These are phyloP conservation scores for Ustilago sp. DNA, from an alignment of 1,284 basidiomycete genomes.

Conservation along the genomic window DNA sequence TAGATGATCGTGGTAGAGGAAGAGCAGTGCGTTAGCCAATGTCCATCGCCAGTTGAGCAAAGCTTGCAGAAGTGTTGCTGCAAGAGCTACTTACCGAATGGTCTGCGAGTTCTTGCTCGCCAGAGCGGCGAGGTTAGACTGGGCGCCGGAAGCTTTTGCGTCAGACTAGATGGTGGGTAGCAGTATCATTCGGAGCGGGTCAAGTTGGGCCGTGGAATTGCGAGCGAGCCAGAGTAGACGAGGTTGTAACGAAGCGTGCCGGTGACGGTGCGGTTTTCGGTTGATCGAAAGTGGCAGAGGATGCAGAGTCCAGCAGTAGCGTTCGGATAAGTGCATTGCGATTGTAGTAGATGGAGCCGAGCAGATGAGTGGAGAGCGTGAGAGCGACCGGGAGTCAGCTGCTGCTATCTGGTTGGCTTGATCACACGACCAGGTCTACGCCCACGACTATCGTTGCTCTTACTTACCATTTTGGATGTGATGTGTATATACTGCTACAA, in stretches of 20 bases:
- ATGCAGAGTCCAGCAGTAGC: background rate
- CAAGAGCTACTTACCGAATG: constrained; percentile 37
- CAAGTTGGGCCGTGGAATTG: background rate
- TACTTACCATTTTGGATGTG: constrained; percentile 28
- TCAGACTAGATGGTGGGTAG: constrained; percentile 25
- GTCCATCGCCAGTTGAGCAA: background rate
- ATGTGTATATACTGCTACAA: background rate
- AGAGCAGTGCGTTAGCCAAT: background rate
- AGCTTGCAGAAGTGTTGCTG: background rate
- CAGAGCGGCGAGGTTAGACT: constrained; percentile 59
- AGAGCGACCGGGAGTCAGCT: background rate
- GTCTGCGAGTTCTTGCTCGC: constrained; percentile 53
- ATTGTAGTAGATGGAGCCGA: background rate
- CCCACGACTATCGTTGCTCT: background rate
- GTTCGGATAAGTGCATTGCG: background rate
- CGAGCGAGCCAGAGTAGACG: background rate
- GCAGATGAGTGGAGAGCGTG: background rate
- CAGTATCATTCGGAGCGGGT: background rate
- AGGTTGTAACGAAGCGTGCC: background rate
- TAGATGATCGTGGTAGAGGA: background rate
- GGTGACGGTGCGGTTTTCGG: background rate
- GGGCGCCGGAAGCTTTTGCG: constrained; percentile 48
- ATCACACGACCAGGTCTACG: constrained; percentile 9
- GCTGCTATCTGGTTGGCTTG: background rate
- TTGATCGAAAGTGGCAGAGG: background rate